Evolutionary conservation across 495 filamentous ascomycete genomes (phyloP).

Genomic region (Daldinia grandis): DNA sequence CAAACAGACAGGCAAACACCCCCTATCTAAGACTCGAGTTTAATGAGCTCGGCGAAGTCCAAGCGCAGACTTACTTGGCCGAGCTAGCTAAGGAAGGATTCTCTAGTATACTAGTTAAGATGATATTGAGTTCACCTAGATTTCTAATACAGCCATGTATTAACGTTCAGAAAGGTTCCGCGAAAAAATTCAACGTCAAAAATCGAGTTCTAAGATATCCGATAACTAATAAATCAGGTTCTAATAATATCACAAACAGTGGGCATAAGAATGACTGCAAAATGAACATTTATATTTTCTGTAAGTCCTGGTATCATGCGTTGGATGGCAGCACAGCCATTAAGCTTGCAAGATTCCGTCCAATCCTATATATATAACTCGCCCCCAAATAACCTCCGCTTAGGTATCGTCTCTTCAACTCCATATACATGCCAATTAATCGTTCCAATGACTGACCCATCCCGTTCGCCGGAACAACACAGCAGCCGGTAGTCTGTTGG

Average conservation of each 20-base stretch:
- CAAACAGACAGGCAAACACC: background rate
- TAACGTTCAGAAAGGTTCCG: no score
- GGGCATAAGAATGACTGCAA: slow-evolving; percentile 7
- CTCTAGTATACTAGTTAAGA: background rate
- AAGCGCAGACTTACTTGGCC: background rate
- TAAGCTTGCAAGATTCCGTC: slow-evolving; percentile 29
- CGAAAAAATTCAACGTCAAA: no score
- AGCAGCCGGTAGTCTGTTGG: slow-evolving; percentile 23
- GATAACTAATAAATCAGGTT: background rate
- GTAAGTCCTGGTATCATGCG: slow-evolving; percentile 40
- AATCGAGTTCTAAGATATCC: no score
- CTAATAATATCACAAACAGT: background rate
- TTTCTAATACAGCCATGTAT: background rate
- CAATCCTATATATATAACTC: slow-evolving; percentile 40
- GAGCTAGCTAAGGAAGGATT: background rate
- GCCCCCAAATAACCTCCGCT: slow-evolving; percentile 22
- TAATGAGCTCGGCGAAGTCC: background rate
- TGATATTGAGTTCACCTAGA: background rate
- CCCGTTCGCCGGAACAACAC: slow-evolving; percentile 29
- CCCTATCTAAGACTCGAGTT: background rate
- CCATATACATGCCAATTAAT: slow-evolving; percentile 35
- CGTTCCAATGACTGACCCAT: slow-evolving; percentile 30
- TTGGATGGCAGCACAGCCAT: slow-evolving; percentile 28
- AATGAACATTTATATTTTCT: slow-evolving; percentile 28
- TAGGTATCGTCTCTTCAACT: slow-evolving; percentile 30